phyloP scores from a whole-genome alignment of 139 green algal species.

The Coccomyxa sp. region DNA sequence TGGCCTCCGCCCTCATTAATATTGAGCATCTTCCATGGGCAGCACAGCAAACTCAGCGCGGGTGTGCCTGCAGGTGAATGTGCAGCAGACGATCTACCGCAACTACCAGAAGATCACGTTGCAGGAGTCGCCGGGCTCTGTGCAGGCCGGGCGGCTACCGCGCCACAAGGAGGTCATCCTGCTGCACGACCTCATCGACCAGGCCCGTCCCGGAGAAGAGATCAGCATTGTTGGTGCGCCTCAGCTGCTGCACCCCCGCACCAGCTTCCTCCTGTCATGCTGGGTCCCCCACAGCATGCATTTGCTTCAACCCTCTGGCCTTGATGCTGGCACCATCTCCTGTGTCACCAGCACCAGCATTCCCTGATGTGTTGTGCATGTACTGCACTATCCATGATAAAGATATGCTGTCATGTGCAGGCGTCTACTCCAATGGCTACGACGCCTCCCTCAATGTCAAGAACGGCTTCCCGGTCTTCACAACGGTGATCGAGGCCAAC shows the following conservation, averaged over 20 bases:
- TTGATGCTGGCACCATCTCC: too few relatives aligned
- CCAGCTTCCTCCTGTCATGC: too few relatives aligned
- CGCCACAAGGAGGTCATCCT: slow-evolving; percentile 96
- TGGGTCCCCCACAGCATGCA: too few relatives aligned
- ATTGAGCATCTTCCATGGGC: too few relatives aligned
- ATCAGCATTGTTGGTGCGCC: slow-evolving; percentile 88
- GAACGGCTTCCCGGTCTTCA: slow-evolving; percentile 95
- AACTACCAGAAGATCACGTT: slow-evolving; percentile 98
- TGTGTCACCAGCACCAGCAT: too few relatives aligned
- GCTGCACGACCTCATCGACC: slow-evolving; percentile 95
- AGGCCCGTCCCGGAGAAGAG: slow-evolving; percentile 89
- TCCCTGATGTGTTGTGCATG: too few relatives aligned
- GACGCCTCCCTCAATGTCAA: slow-evolving; percentile 83
- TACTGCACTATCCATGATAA: too few relatives aligned
- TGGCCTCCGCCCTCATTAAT: too few relatives aligned
- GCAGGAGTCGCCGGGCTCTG: slow-evolving; percentile 91
- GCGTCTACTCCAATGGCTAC: slow-evolving; percentile 91
- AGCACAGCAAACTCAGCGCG: not conserved
- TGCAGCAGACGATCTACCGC: slow-evolving; percentile 89
- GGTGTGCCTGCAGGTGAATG: slow-evolving; percentile 61
- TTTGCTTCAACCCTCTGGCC: too few relatives aligned
- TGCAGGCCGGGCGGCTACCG: slow-evolving; percentile 90
- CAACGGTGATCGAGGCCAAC: slow-evolving; percentile 94
- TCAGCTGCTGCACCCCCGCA: too few relatives aligned
- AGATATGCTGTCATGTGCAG: slow-evolving; percentile 26